These are phyloP conservation scores for Tricholoma hemisulphureum DNA, from an alignment of 768 basidiomycete genomes.

Conservation along the genomic window DNA sequence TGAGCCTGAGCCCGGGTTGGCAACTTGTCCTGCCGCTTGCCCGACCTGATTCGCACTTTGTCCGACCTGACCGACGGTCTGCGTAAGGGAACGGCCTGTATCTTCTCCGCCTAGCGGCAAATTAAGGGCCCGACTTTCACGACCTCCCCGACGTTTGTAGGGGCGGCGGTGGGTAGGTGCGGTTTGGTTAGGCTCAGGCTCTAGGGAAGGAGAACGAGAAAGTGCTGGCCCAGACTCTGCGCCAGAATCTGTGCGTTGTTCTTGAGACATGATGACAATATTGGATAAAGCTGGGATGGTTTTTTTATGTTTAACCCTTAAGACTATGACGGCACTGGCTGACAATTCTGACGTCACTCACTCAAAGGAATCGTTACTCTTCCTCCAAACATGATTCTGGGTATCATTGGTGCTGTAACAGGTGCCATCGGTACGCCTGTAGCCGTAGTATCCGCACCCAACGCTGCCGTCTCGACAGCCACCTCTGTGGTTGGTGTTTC, in stretches of 20 bases:
- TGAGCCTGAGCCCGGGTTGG: background rate
- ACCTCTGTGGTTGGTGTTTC: slow-evolving; percentile 29
- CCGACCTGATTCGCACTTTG: background rate
- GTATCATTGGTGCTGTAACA: slow-evolving; percentile 27
- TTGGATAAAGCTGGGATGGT: slow-evolving; percentile 13
- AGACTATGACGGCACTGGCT: background rate
- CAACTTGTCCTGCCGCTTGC: background rate
- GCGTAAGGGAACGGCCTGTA: background rate
- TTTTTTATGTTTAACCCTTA: no score
- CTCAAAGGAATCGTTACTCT: no score
- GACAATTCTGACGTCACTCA: background rate
- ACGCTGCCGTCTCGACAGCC: slow-evolving; percentile 22
- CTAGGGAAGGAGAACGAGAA: background rate
- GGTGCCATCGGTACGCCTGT: slow-evolving; percentile 29
- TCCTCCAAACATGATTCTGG: slow-evolving; percentile 14
- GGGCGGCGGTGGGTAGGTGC: background rate
- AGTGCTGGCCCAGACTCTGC: slow-evolving; percentile 10
- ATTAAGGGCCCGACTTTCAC: background rate
- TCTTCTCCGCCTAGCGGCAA: background rate
- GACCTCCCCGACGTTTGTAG: background rate
- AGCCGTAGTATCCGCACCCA: background rate
- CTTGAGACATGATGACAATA: slow-evolving; percentile 23
- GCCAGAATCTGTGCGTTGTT: background rate
- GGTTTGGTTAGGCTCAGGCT: background rate
- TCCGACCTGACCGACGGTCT: background rate